These are phyloP conservation scores for Russula dissimulans DNA, from an alignment of 768 basidiomycete genomes.

Conservation along the genomic window DNA sequence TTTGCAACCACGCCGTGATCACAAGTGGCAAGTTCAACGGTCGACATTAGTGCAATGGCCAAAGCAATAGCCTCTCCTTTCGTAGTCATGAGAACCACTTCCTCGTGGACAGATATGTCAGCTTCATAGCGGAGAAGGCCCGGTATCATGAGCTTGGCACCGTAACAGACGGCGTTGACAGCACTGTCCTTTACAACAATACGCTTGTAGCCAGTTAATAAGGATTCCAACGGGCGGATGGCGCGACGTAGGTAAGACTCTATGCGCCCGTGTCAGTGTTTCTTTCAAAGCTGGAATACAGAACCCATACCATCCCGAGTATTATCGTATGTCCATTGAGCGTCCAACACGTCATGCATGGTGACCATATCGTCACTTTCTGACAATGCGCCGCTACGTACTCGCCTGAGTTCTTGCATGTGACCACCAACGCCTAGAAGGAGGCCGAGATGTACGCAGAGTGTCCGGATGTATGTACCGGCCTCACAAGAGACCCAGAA, in stretches of 20 bases:
- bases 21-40: slow-evolving; percentile 94
- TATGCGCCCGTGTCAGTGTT: slow-evolving; percentile 27
- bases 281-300: neutral
- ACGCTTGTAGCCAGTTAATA: slow-evolving; percentile 93
- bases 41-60: slow-evolving; percentile 96
- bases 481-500: slow-evolving; percentile 99
- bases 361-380: slow-evolving; percentile 98
- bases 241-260: slow-evolving; percentile 95
- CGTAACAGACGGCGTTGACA: slow-evolving; percentile 98
- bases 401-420: slow-evolving; percentile 97
- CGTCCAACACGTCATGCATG: slow-evolving; percentile 99
- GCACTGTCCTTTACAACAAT: slow-evolving; percentile 99
- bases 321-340: slow-evolving; percentile 97
- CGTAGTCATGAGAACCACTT: slow-evolving; percentile 97
- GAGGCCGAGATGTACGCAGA: slow-evolving; percentile 95
- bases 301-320: slow-evolving; percentile 71
- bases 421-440: slow-evolving; percentile 97
- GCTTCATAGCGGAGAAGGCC: slow-evolving; percentile 93
- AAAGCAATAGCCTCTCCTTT: slow-evolving; percentile 98
- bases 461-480: slow-evolving; percentile 90
- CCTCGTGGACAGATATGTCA: slow-evolving; percentile 90
- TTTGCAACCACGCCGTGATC: slow-evolving; percentile 99
- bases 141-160: slow-evolving; percentile 99
- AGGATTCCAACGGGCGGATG: slow-evolving; percentile 87
- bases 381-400: slow-evolving; percentile 90